A percentile compares a stretch with the other conserved stretches of the same genome.
Conservation (phyloP, 306 rosid genomes). For the Delonix regia region DNA sequence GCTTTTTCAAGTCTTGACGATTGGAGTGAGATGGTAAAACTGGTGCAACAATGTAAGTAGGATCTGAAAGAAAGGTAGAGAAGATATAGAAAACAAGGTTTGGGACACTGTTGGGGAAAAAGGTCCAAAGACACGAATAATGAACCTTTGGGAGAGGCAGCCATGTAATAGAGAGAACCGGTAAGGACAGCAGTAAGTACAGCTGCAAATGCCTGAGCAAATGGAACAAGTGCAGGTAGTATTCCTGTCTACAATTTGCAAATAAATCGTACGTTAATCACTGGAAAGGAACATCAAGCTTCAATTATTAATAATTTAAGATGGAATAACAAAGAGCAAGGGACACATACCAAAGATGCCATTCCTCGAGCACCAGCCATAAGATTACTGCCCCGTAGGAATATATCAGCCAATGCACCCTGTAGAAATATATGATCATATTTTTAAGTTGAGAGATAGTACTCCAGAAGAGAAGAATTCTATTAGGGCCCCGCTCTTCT, state of each 20-base stretch:
- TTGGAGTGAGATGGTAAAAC: slow-evolving; percentile 77
- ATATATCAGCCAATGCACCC: slow-evolving; percentile 96
- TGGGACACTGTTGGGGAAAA: slow-evolving; percentile 4
- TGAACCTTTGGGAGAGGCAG: slow-evolving; percentile 94
- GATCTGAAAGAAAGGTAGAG: slow-evolving; percentile 57
- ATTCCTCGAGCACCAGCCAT: slow-evolving; percentile 78
- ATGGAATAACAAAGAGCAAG: neutral
- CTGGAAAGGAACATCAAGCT: slow-evolving; percentile 15
- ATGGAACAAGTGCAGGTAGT: slow-evolving; percentile 91
- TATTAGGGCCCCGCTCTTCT: neutral
- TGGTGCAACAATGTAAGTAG: slow-evolving; percentile 88
- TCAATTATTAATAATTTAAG: slow-evolving; percentile 1
- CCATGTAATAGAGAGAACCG: slow-evolving; percentile 88
- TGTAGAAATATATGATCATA: slow-evolving; percentile 31
- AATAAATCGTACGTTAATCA: slow-evolving; percentile 29
- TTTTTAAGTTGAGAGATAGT: slow-evolving; percentile 2
- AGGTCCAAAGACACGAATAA: neutral
- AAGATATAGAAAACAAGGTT: neutral
- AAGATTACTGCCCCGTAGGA: slow-evolving; percentile 79
- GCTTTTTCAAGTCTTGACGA: slow-evolving; percentile 78
- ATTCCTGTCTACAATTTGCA: slow-evolving; percentile 71
- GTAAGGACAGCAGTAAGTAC: slow-evolving; percentile 89
- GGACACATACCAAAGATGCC: slow-evolving; percentile 78
- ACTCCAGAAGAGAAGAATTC: neutral
- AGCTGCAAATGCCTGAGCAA: slow-evolving; percentile 98